Base-by-base conservation (phyloP, 2,329 filamentous ascomycete species). In the Dactylellina sp. region DNA sequence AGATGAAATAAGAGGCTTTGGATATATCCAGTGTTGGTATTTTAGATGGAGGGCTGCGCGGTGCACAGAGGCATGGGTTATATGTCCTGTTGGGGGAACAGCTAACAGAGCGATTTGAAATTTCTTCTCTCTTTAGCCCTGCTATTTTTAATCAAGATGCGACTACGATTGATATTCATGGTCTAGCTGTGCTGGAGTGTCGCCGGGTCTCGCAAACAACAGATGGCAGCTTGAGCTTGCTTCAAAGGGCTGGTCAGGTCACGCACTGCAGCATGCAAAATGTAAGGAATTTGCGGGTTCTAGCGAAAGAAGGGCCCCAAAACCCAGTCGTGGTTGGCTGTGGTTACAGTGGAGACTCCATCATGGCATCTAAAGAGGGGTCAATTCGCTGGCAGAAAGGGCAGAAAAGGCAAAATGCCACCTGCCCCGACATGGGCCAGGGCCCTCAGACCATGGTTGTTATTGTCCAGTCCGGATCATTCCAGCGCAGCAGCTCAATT, bases 281-380 rank as follows among this genome's bases (percentile, higher is more conserved):
- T 65, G 57, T 65, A 72, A 72, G 59, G 68, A 72, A 72, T 72
- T 72, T 40, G 53, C 64, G 64, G 64, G 64, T 70, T 46, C 64
- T 55, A 70, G 64, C 64, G 64, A 64, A 53, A 55, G 60, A 61
- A 57, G 39, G 37, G n/a, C 22, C 39, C 47, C n/a, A n/a, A 49
- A 60, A 35, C 25, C 25, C 46, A 40, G 3, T 18, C 53, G 60
- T 72, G 68, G 68, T 72, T 72, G 68, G 68, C 52, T 56, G 35
- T 35, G 24, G 44, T 44, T 40, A 9, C 66, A 47, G 68, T 72
- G 68, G 68, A 65, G 68, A 61, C 44, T 37, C 60, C 64, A 61
- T 60, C 53, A 52, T 50, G 61, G 50, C 46, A 47, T 53, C 40
- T 55, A 74, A 66, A 65, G 61, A 70, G 55, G 61, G 70, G 70